phyloP scores from a whole-genome alignment of 345 rosid species.

The Trapa incisa region DNA sequence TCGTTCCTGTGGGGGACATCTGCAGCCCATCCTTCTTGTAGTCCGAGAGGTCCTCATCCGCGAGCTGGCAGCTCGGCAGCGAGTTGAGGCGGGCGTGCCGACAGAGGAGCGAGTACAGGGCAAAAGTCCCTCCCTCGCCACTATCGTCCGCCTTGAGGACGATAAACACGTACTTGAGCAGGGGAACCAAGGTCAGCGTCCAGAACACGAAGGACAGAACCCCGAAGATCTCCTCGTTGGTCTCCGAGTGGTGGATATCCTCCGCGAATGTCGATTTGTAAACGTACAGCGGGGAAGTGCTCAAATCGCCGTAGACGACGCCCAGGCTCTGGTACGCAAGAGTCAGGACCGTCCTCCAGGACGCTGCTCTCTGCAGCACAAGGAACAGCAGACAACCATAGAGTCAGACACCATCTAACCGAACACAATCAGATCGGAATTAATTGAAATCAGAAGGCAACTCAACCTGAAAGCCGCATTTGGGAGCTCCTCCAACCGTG shows the following conservation, averaged over 20 bases:
- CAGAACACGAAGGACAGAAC: conserved; percentile 7
- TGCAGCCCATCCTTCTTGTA: conserved; percentile 2
- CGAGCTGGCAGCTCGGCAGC: conserved; percentile 6
- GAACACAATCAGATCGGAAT: not conserved
- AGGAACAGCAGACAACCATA: not conserved
- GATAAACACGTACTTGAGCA: conserved; percentile 9
- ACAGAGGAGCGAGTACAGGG: conserved; percentile 2
- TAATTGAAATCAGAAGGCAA: not conserved
- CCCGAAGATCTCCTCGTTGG: conserved; percentile 6
- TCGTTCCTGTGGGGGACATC: not conserved
- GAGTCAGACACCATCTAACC: not conserved
- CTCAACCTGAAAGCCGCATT: not conserved
- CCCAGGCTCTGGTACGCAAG: conserved; percentile 9
- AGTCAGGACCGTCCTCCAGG: conserved; percentile 7
- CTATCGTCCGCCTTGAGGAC: conserved; percentile 7
- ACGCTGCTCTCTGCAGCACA: conserved; percentile 5
- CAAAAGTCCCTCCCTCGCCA: conserved; percentile 14
- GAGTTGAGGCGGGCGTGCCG: not conserved
- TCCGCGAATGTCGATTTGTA: conserved; percentile 4
- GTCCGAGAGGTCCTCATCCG: conserved; percentile 6
- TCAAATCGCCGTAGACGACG: conserved; percentile 7
- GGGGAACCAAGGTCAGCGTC: conserved; percentile 4
- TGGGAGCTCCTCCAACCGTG: conserved; percentile 30
- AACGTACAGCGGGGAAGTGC: conserved; percentile 12
- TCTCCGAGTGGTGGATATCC: not conserved